These are phyloP conservation scores for Herpetospermum pedunculosum DNA, from an alignment of 306 rosid genomes.

Conservation along the genomic window DNA sequence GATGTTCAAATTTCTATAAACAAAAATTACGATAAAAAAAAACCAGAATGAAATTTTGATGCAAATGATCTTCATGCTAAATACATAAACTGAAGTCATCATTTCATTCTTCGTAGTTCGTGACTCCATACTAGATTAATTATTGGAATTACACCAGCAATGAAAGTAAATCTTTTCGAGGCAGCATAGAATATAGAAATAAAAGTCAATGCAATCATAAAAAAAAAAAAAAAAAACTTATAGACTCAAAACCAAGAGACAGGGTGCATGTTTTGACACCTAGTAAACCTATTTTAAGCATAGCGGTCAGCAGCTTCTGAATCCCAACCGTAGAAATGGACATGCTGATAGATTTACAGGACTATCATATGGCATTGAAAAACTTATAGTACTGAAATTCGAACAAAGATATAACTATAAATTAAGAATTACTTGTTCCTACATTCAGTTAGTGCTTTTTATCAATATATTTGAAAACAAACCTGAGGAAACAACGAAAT, in stretches of 20 bases:
- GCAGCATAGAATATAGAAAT: no score
- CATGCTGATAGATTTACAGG: not conserved
- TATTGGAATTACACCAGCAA: not conserved
- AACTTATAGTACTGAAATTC: not conserved
- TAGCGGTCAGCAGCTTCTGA: not conserved
- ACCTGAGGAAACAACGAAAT: conserved; percentile 92
- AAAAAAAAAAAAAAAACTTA: no score
- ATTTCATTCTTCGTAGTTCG: no score
- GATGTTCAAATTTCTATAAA: not conserved
- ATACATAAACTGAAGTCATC: not conserved
- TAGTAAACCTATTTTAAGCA: not conserved
- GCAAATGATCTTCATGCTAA: not conserved
- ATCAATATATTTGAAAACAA: conserved; percentile 13
- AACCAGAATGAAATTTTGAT: not conserved
- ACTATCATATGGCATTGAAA: not conserved
- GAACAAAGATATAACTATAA: not conserved
- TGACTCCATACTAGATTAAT: not conserved
- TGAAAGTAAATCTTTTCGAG: not conserved
- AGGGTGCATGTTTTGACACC: conserved; percentile 1
- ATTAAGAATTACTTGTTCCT: not conserved
- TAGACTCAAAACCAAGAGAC: no score
- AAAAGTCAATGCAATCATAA: no score
- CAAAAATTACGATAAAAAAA: conserved; percentile 1
- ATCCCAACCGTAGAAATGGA: not conserved
- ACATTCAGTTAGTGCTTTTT: not conserved